Evolutionary conservation across 2,329 filamentous ascomycete genomes (phyloP), one percentile per base, ranked within the genome.

Genomic region (Pyrenochaeta sp.): DNA sequence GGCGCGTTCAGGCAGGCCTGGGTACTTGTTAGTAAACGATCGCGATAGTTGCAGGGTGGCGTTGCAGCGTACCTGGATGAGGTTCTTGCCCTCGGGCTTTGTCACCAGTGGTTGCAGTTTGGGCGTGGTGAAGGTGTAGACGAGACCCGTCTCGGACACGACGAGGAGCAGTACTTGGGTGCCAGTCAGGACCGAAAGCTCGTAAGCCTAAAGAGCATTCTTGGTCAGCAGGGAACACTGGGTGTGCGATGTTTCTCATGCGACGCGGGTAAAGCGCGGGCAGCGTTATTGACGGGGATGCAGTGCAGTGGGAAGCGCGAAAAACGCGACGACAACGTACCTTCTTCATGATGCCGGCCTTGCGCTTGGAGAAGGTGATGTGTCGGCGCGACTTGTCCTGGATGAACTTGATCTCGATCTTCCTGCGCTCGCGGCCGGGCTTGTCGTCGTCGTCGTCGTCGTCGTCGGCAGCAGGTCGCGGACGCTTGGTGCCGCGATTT

Each of bases 331-430:
- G 47, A 36, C 44, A 40, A 83, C 88, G 67, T 77, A 97, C 95
- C 92, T 98, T 98, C 86, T 99, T 98, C 95, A 99, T 98, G 79
- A 99, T 98, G 70, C 95, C 95, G 51, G 95, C 95, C 84, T 99
- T 99, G 78, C 95, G 92, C 88, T 99, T 99, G 68, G 94, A 98
- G 79, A 99, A 98, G 72, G 95, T 98, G 77, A 98, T 99, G 83
- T 99, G 95, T 61, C 95, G 90, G 81, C 95, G 92, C 81, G 94
- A 98, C 84, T 99, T 99, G 82, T 99, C 95, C 80, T 93, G 94
- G 79, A 99, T 99, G 82, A 99, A 99, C 86, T 99, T 99, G 83
- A 99, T 99, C 81, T 99, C 95, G 73, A 99, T 99, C 90, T 99
- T 99, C 82, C 95, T 89, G 76, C 95, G 90, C 86, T 98, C 95